These are phyloP conservation scores for Lichtheimia corymbifera DNA, from an alignment of 371 early-diverging fungal species.

Conservation along the genomic window DNA sequence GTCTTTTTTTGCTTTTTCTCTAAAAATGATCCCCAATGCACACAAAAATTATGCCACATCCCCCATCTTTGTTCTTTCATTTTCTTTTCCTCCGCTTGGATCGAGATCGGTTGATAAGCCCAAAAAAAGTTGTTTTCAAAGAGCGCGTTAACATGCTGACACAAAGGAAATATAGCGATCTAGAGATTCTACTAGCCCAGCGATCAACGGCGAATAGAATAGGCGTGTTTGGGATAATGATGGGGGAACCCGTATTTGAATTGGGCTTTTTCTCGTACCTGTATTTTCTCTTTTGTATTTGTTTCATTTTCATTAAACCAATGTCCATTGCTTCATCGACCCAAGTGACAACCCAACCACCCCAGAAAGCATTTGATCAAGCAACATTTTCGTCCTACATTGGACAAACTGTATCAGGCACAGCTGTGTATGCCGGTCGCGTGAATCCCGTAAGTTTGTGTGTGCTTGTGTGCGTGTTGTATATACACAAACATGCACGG, in stretches of 20 bases:
- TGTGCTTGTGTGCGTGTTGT: not conserved
- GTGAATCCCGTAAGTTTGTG: slow-evolving; percentile 5
- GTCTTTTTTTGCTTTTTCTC: too few relatives aligned
- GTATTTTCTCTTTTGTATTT: not conserved
- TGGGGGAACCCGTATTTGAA: not conserved
- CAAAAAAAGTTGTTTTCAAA: too few relatives aligned
- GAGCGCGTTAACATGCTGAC: too few relatives aligned
- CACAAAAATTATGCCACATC: too few relatives aligned
- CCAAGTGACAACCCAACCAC: not conserved
- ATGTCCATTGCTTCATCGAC: not conserved
- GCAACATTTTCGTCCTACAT: slow-evolving; percentile 15
- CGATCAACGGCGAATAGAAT: not conserved
- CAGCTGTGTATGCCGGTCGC: slow-evolving; percentile 12
- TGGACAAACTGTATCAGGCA: slow-evolving; percentile 4
- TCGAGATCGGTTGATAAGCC: too few relatives aligned
- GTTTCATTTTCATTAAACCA: not conserved
- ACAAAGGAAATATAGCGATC: too few relatives aligned
- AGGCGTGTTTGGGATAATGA: not conserved
- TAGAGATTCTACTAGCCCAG: not conserved
- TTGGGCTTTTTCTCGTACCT: not conserved
- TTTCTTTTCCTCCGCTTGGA: too few relatives aligned
- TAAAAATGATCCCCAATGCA: too few relatives aligned
- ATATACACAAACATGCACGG: not conserved
- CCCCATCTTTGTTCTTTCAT: too few relatives aligned
- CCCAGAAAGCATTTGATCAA: slow-evolving; percentile 16